Evolutionary conservation across 208 protist genomes (phyloP), one percentile per base, ranked within the genome.

Genomic region (Acanthamoeba healyi): DNA sequence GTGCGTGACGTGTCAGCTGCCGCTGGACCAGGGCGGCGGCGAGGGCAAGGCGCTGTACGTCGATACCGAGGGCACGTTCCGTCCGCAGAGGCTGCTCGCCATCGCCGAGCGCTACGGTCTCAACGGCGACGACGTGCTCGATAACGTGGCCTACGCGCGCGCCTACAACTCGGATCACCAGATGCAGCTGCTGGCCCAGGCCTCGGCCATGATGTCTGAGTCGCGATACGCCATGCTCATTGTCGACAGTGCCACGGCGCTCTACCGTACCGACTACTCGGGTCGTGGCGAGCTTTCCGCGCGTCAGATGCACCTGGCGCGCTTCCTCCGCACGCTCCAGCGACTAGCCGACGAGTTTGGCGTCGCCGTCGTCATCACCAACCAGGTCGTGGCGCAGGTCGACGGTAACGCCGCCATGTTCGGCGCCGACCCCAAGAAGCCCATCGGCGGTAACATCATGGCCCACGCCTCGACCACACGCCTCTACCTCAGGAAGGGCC

Each of bases 381-480:
- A 99, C 96, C 99, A 99, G 97, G 99, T 99, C 3, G 99, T 99
- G 2, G 99, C 99, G 15, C 98, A 99, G 51, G 99, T 99, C 29
- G 99, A 99, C 95, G 99, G 99, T 42, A 98, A 96, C 29, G 98
- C 97, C 46, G 96, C 98, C 67, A 99, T 99, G 98, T 99, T 99
- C 91, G 97, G 98, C 95, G 97, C 99, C 9, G 98, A 99, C 94
- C 98, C 99, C 34, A 99, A 99, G 95, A 99, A 99, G 97, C 99
- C 99, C 32, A 99, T 99, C 95, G 99, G 99, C n/a, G 99, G 99
- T 15, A 99, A 99, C 96, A 99, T 99, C 96, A 99, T 99, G 97
- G 99, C 99, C 22, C 99, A 99, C 97, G 99, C 99, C 17, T 99
- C 99, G 0, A 99, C 99, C 32, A 99, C 99, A 12, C 96, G 99